These are phyloP conservation scores for Tetrapyrgos nigripes DNA, from an alignment of 1,284 basidiomycete species.

Conservation along the genomic window DNA sequence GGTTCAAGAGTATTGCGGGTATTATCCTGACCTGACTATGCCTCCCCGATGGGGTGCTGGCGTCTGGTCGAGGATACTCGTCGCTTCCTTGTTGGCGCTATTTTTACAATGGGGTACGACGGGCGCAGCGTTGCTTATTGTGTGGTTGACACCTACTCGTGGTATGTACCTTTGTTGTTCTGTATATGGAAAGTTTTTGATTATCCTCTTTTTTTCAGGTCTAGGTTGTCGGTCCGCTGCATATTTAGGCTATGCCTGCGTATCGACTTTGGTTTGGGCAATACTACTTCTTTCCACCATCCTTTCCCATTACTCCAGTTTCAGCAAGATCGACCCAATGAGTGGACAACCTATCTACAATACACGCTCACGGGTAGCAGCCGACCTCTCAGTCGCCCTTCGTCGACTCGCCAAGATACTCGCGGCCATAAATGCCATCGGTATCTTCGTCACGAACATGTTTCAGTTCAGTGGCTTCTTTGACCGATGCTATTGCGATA, in stretches of 20 bases:
- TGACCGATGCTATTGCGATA: conserved; percentile 31
- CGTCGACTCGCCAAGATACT: conserved; percentile 28
- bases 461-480: conserved; percentile 31
- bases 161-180: conserved; percentile 21
- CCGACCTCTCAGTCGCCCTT: conserved; percentile 20
- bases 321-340: background rate
- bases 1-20: conserved; percentile 4
- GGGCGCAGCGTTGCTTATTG: conserved; percentile 20
- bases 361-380: background rate
- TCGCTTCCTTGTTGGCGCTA: conserved; percentile 30
- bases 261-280: conserved; percentile 25
- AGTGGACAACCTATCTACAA: background rate
- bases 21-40: conserved; percentile 1
- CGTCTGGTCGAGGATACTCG: conserved; percentile 21
- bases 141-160: conserved; percentile 44
- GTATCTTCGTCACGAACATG: conserved; percentile 28
- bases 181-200: background rate
- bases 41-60: conserved; percentile 26
- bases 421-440: conserved; percentile 27
- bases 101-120: conserved; percentile 26
- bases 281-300: conserved; percentile 23
- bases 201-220: conserved; percentile 7
- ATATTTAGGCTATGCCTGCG: conserved; percentile 28
- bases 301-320: conserved; percentile 21
- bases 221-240: conserved; percentile 29